These are phyloP conservation scores for Apiospora phragmitis DNA, from an alignment of 2,329 filamentous ascomycete genomes.

Conservation along the genomic window DNA sequence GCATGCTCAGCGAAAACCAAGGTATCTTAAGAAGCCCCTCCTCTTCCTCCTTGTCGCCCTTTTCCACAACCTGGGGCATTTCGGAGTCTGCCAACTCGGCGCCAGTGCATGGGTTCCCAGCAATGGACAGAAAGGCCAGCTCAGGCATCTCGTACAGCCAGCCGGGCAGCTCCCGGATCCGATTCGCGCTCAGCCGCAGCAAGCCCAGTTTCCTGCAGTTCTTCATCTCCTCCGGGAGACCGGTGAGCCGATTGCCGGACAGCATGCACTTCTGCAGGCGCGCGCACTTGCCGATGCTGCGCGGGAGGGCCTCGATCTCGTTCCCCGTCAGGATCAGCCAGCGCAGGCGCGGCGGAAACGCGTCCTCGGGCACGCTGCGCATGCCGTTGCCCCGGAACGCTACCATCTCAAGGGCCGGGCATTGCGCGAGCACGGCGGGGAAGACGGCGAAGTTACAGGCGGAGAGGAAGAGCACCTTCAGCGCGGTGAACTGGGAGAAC, in stretches of 20 bases:
- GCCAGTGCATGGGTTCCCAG: conserved; percentile 45
- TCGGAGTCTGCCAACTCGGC: conserved; percentile 17
- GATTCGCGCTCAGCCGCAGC: conserved; percentile 45
- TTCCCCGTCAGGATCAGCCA: conserved; percentile 52
- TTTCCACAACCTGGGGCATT: conserved; percentile 17
- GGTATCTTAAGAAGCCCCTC: conserved; percentile 26
- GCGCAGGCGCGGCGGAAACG: conserved; percentile 43
- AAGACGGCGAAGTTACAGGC: conserved; percentile 45
- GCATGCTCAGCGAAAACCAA: conserved; percentile 42
- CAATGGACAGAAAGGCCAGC: conserved; percentile 47
- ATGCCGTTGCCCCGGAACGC: conserved; percentile 49
- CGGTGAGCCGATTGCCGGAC: conserved; percentile 43
- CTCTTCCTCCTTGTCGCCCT: conserved; percentile 13
- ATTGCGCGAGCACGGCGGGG: conserved; percentile 41
- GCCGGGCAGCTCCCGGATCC: conserved; percentile 36
- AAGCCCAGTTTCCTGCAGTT: conserved; percentile 44
- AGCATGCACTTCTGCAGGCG: conserved; percentile 50
- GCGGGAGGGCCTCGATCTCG: conserved; percentile 37
- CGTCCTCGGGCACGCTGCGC: conserved; percentile 39
- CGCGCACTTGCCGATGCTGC: conserved; percentile 42
- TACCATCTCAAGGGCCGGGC: conserved; percentile 48
- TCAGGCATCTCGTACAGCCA: conserved; percentile 47
- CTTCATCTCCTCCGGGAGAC: conserved; percentile 42
- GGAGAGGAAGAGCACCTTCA: conserved; percentile 49
- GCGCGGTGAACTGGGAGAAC: conserved; percentile 40